Evolutionary conservation across 495 filamentous ascomycete genomes (phyloP).

Genomic region (Stereocaulon alpinum): DNA sequence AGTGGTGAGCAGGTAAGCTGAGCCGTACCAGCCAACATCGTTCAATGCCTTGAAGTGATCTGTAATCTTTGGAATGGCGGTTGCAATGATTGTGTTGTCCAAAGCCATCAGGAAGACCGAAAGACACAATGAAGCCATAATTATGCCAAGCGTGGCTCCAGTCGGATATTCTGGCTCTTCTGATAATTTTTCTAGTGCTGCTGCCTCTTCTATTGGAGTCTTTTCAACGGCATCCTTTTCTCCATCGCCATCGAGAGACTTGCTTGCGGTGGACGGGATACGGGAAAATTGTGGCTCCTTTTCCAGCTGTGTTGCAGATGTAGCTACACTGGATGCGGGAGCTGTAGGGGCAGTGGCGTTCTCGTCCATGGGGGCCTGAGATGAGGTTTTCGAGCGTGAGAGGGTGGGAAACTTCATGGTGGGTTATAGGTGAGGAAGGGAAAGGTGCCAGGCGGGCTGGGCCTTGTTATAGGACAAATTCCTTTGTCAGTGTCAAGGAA

Average conservation of each 20-base stretch:
- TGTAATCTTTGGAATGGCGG: slow-evolving; percentile 75
- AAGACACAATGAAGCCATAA: slow-evolving; percentile 49
- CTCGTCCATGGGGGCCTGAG: background rate
- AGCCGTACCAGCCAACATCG: slow-evolving; percentile 78
- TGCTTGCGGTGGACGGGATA: background rate
- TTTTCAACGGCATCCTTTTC: slow-evolving; percentile 19
- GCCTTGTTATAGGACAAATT: background rate
- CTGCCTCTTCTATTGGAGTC: slow-evolving; percentile 21
- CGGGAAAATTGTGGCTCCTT: background rate
- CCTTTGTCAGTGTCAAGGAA: background rate
- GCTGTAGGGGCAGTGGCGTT: background rate
- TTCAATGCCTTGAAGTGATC: slow-evolving; percentile 63
- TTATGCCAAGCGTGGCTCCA: slow-evolving; percentile 41
- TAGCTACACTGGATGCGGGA: background rate
- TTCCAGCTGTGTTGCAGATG: slow-evolving; percentile 7
- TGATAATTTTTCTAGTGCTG: slow-evolving; percentile 20
- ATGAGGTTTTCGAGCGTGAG: background rate
- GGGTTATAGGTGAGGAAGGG: background rate
- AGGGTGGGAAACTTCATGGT: slow-evolving; percentile 15
- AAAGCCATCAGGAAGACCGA: slow-evolving; percentile 58
- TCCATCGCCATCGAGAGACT: background rate
- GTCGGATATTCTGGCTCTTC: slow-evolving; percentile 43
- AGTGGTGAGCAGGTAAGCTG: slow-evolving; percentile 62
- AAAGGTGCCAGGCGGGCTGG: background rate
- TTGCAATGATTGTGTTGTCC: slow-evolving; percentile 74